Conservation (phyloP, 1,284 basidiomycete genomes). For the Somion occarium region DNA sequence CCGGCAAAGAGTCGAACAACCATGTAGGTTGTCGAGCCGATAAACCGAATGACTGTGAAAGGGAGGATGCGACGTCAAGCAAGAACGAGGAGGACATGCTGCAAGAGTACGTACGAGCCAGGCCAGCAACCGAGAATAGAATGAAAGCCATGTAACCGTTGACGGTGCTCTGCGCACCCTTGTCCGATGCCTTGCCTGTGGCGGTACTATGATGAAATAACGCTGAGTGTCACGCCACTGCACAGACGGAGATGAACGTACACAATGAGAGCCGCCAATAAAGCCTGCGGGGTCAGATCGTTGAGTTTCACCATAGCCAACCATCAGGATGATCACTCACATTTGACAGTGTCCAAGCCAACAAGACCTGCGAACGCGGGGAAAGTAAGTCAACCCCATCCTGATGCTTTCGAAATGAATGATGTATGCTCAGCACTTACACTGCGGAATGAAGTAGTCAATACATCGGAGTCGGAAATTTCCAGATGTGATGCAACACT, state of each 20-base stretch:
- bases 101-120: slow-evolving; percentile 61
- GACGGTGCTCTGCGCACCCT: slow-evolving; percentile 46
- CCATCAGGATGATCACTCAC: slow-evolving; percentile 31
- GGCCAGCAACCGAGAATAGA: slow-evolving; percentile 79
- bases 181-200: slow-evolving; percentile 40
- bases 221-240: neutral
- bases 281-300: slow-evolving; percentile 37
- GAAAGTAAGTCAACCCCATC: neutral
- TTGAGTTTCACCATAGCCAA: slow-evolving; percentile 5
- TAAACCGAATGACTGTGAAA: slow-evolving; percentile 68
- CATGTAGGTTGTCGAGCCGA: slow-evolving; percentile 77
- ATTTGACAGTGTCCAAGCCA: slow-evolving; percentile 84
- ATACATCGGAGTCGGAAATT: neutral
- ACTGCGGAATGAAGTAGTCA: neutral
- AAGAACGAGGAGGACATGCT: neutral
- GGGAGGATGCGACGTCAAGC: slow-evolving; percentile 1
- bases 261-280: slow-evolving; percentile 72
- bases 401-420: neutral
- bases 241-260: slow-evolving; percentile 23
- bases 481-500: slow-evolving; percentile 17
- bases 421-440: neutral
- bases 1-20: slow-evolving; percentile 79
- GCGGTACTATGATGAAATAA: slow-evolving; percentile 35
- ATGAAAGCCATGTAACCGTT: slow-evolving; percentile 81
- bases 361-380: slow-evolving; percentile 43